phyloP scores from a whole-genome alignment of 108 stramenopile genomes.

The Nannochloropsis oceanica region DNA sequence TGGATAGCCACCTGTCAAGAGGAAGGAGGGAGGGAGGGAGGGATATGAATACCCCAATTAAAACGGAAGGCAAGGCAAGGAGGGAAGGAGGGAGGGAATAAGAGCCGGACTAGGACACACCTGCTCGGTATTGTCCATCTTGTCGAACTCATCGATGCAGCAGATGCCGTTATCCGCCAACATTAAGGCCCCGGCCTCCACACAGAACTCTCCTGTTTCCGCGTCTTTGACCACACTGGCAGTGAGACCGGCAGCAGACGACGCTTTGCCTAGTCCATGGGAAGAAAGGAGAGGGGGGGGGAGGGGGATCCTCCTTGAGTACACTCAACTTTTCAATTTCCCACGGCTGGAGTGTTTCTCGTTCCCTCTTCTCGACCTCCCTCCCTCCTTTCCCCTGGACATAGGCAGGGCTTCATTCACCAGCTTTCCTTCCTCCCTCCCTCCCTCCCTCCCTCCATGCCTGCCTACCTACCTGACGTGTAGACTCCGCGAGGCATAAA shows the following conservation, averaged over 20 bases:
- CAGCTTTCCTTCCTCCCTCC: background rate
- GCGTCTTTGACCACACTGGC: constrained; percentile 85
- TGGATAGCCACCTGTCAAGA: constrained; percentile 97
- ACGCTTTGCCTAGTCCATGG: constrained; percentile 44
- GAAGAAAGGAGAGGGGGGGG: background rate
- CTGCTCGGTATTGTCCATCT: constrained; percentile 93
- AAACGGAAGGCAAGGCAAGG: background rate
- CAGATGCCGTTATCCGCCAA: constrained; percentile 98
- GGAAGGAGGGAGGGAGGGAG: background rate
- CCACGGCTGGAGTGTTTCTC: no score
- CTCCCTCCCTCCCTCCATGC: background rate
- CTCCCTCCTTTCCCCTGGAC: no score
- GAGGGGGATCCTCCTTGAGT: no score
- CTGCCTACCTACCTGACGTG: constrained; percentile 60
- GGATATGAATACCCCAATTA: no score
- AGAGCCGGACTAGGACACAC: constrained; percentile 25
- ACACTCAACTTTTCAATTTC: no score
- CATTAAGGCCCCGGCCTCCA: constrained; percentile 98
- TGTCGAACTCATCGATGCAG: constrained; percentile 90
- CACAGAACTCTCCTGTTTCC: constrained; percentile 94
- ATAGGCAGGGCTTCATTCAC: background rate
- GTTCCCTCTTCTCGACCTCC: no score
- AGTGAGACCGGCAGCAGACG: constrained; percentile 93
- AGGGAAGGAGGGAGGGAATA: background rate
- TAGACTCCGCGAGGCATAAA: constrained; percentile 89